phyloP scores from a whole-genome alignment of 2,329 filamentous ascomycete genomes.

The Ceratocystiopsis brevicomis region DNA sequence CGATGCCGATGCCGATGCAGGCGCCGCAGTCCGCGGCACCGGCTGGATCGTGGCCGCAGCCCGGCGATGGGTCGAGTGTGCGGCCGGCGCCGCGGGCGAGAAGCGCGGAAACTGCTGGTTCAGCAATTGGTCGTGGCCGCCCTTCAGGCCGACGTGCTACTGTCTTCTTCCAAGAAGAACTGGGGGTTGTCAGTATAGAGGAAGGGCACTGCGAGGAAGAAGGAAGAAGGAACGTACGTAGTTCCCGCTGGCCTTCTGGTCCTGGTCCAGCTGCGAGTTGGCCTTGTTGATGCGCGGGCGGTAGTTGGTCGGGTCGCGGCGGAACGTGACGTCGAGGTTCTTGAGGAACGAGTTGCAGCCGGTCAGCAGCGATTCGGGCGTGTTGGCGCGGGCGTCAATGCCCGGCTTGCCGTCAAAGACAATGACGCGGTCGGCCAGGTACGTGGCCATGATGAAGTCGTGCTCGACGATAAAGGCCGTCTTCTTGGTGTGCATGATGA shows the following conservation, averaged over 20 bases:
- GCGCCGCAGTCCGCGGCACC: background rate
- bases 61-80: no score
- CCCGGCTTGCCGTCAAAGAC: conserved; percentile 94
- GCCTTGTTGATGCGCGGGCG: conserved; percentile 97
- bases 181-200: conserved; percentile 15
- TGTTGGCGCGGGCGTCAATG: conserved; percentile 70
- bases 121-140: conserved; percentile 25
- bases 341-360: conserved; percentile 95
- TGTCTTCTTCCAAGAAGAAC: conserved; percentile 85
- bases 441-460: conserved; percentile 77
- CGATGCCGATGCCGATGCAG: background rate
- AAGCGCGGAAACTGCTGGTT: no score
- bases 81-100: no score
- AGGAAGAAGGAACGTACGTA: conserved; percentile 41
- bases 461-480: conserved; percentile 98
- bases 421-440: conserved; percentile 77
- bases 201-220: background rate
- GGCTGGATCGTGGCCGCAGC: no score
- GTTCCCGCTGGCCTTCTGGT: conserved; percentile 87
- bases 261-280: conserved; percentile 88
- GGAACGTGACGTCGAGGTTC: conserved; percentile 95
- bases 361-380: conserved; percentile 77
- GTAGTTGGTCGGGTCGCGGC: conserved; percentile 89
- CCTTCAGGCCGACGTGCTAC: conserved; percentile 41
- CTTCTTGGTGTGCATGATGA: conserved; percentile 99